Percentiles rank a stretch among this genome's conserved stretches.
Evolutionary conservation across 2,329 filamentous ascomycete species (phyloP).

Genomic region (Nannizziopsis barbatae): DNA sequence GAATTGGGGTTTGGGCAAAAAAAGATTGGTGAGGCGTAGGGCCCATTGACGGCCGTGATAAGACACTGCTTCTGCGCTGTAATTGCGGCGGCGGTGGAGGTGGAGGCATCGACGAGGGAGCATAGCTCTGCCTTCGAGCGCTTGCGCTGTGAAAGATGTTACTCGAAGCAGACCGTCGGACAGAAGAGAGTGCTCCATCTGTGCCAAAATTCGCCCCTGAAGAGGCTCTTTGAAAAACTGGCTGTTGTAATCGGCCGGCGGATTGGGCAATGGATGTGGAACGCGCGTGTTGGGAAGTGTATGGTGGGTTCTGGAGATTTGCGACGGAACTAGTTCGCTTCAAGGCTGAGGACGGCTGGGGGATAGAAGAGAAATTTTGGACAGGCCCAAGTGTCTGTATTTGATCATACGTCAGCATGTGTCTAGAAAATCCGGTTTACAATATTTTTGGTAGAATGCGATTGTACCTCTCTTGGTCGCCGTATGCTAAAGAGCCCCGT

Average conservation of each 20-base stretch:
- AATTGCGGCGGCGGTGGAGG: slow-evolving; percentile 41
- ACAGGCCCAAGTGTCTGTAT: slow-evolving; percentile 67
- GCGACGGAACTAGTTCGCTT: slow-evolving; percentile 79
- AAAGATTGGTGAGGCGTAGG: slow-evolving; percentile 78
- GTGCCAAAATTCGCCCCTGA: slow-evolving; percentile 60
- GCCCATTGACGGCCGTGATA: slow-evolving; percentile 60
- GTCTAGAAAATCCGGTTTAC: neutral
- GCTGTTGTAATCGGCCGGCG: slow-evolving; percentile 70
- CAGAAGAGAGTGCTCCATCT: slow-evolving; percentile 70
- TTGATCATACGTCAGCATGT: slow-evolving; percentile 16
- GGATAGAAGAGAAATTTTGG: slow-evolving; percentile 71
- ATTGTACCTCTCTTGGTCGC: slow-evolving; percentile 73
- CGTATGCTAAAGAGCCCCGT: slow-evolving; percentile 82
- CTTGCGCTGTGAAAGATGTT: slow-evolving; percentile 48
- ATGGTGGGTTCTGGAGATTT: slow-evolving; percentile 52
- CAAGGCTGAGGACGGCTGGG: slow-evolving; percentile 83
- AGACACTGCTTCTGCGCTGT: slow-evolving; percentile 68
- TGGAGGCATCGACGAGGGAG: slow-evolving; percentile 47
- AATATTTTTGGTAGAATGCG: neutral
- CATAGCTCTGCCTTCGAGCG: slow-evolving; percentile 60
- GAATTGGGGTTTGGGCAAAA: slow-evolving; percentile 75
- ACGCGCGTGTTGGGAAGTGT: slow-evolving; percentile 62
- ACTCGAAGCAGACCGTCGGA: slow-evolving; percentile 67
- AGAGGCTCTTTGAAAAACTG: slow-evolving; percentile 75
- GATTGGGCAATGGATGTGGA: slow-evolving; percentile 83